These are phyloP conservation scores for Triticum dicoccoides DNA, from an alignment of 176 grass and related monocot genomes.

Conservation along the genomic window DNA sequence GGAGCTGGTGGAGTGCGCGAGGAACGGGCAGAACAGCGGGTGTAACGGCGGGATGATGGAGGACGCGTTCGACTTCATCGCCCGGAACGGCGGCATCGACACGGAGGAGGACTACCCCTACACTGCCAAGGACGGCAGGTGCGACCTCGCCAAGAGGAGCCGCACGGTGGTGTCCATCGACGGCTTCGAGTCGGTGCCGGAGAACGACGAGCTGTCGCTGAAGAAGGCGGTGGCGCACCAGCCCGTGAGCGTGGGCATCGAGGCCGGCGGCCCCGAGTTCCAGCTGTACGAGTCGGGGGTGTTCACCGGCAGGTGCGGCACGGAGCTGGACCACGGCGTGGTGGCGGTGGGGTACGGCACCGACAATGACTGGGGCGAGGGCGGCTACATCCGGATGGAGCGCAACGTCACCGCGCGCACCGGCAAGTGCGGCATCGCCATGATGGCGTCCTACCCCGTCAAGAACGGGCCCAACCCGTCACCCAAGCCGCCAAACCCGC, in stretches of 20 bases:
- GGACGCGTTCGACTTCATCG: neutral
- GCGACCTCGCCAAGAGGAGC: neutral
- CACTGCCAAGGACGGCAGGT: neutral
- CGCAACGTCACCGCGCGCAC: slow-evolving; percentile 1
- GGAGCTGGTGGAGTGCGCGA: neutral
- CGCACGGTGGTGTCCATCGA: neutral
- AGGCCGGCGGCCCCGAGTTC: neutral
- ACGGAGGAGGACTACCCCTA: neutral
- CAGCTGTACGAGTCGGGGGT: neutral
- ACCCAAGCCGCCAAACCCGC: neutral
- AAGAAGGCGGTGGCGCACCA: neutral
- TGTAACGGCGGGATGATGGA: neutral
- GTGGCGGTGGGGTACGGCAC: neutral
- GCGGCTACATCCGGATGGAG: slow-evolving; percentile 9
- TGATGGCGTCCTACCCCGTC: slow-evolving; percentile 62
- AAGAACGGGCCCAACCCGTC: slow-evolving; percentile 57
- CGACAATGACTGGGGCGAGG: slow-evolving; percentile 5
- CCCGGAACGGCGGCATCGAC: neutral
- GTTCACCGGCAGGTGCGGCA: neutral
- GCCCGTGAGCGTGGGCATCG: neutral
- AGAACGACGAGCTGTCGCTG: neutral
- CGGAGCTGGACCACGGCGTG: neutral
- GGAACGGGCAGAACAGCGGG: neutral
- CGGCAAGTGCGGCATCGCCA: slow-evolving; percentile 74
- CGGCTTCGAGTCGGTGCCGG: neutral